phyloP scores from a whole-genome alignment of 805 yeast species.

The Diddensiella caesifluorescens region DNA sequence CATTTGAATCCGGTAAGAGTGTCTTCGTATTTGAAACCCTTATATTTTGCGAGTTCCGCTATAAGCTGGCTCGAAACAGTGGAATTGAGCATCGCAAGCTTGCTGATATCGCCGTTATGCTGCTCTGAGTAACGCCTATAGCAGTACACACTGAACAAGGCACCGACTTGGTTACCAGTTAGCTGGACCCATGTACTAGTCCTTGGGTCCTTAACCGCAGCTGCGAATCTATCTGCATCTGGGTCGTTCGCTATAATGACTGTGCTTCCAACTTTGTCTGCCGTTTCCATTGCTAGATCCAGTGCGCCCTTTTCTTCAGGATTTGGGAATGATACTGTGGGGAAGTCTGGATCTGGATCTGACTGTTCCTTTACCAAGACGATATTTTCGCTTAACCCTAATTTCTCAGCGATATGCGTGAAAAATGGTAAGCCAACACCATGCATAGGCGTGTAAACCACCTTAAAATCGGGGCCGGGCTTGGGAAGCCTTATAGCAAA shows the following conservation, averaged over 20 bases:
- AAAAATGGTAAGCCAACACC: slow-evolving; percentile 81
- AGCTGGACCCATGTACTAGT: slow-evolving; percentile 63
- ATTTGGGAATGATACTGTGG: slow-evolving; percentile 85
- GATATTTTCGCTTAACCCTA: slow-evolving; percentile 35
- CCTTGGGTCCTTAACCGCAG: slow-evolving; percentile 50
- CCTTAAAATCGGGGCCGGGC: slow-evolving; percentile 23
- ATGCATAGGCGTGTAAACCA: slow-evolving; percentile 91
- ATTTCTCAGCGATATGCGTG: slow-evolving; percentile 35
- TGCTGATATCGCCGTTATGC: slow-evolving; percentile 17
- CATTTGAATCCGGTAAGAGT: slow-evolving; percentile 96
- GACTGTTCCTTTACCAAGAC: slow-evolving; percentile 58
- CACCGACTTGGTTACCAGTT: slow-evolving; percentile 89
- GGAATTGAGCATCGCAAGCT: slow-evolving; percentile 65
- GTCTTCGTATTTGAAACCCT: slow-evolving; percentile 63
- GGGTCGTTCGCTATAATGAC: slow-evolving; percentile 90
- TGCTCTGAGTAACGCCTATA: slow-evolving; percentile 35
- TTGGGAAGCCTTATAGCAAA: slow-evolving; percentile 1
- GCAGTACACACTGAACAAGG: slow-evolving; percentile 66
- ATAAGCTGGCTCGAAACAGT: slow-evolving; percentile 90
- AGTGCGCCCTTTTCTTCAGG: slow-evolving; percentile 96
- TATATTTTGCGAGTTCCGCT: slow-evolving; percentile 54
- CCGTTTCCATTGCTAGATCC: slow-evolving; percentile 58
- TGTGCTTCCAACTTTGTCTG: slow-evolving; percentile 45
- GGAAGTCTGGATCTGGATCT: slow-evolving; percentile 75
- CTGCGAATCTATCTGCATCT: slow-evolving; percentile 91